These are phyloP conservation scores for Fusarium tanahbumbuense DNA, from an alignment of 2,329 filamentous ascomycete species.

Conservation along the genomic window DNA sequence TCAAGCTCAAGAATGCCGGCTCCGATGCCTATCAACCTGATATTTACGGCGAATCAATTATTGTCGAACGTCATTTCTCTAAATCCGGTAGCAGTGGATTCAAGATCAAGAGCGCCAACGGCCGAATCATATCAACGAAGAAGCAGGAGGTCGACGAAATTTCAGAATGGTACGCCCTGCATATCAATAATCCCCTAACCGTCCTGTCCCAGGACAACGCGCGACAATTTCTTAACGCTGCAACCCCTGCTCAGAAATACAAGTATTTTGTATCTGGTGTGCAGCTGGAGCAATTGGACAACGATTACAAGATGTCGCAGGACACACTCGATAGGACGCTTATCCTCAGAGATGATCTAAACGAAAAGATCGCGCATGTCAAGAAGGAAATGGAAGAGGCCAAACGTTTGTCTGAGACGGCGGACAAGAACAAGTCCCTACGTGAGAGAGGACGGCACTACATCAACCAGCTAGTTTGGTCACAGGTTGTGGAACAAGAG, in stretches of 20 bases:
- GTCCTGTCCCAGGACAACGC: slow-evolving; percentile 96
- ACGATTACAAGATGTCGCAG: slow-evolving; percentile 87
- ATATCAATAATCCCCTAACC: slow-evolving; percentile 97
- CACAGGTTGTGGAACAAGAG: slow-evolving; percentile 84
- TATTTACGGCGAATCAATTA: slow-evolving; percentile 84
- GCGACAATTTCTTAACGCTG: slow-evolving; percentile 89
- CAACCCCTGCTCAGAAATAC: slow-evolving; percentile 87
- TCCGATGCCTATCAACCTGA: slow-evolving; percentile 85
- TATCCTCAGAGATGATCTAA: slow-evolving; percentile 52
- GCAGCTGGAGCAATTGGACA: slow-evolving; percentile 89
- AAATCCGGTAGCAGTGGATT: slow-evolving; percentile 81
- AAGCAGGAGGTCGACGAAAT: slow-evolving; percentile 92
- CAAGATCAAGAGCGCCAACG: slow-evolving; percentile 81
- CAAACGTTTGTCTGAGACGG: slow-evolving; percentile 70
- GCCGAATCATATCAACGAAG: slow-evolving; percentile 80
- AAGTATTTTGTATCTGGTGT: slow-evolving; percentile 96
- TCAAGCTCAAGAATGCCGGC: slow-evolving; percentile 92
- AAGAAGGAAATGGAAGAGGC: slow-evolving; percentile 67
- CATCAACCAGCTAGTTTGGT: slow-evolving; percentile 82
- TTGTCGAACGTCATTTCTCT: slow-evolving; percentile 90
- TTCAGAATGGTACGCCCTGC: slow-evolving; percentile 89
- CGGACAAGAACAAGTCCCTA: slow-evolving; percentile 74
- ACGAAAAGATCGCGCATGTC: slow-evolving; percentile 49
- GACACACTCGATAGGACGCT: slow-evolving; percentile 77
- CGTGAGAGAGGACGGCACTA: slow-evolving; percentile 69